Conservation (phyloP, 2,329 filamentous ascomycete genomes). For the Echinosphaeria canescens region DNA sequence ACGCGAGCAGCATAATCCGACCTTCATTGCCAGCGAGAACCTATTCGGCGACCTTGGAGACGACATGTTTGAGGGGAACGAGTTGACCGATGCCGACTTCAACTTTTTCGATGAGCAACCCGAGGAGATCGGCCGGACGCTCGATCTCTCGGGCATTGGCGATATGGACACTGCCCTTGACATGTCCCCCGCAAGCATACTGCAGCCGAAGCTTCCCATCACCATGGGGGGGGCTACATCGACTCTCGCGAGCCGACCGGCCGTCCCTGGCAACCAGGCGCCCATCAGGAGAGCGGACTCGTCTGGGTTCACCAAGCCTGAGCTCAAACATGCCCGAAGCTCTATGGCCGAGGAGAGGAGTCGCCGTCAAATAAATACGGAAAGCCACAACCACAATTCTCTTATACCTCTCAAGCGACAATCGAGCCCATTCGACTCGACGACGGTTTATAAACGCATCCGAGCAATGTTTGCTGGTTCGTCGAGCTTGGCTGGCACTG, state of each 20-base stretch:
- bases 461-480: slow-evolving; percentile 19
- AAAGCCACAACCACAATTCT: slow-evolving; percentile 9
- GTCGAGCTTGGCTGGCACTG: no score
- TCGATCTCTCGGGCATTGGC: slow-evolving; percentile 13
- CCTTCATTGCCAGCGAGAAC: slow-evolving; percentile 27
- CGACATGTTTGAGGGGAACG: slow-evolving; percentile 50
- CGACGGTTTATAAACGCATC: slow-evolving; percentile 36
- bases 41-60: slow-evolving; percentile 48
- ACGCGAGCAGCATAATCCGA: slow-evolving; percentile 21
- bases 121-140: slow-evolving; percentile 11
- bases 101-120: slow-evolving; percentile 57
- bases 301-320: slow-evolving; percentile 41
- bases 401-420: slow-evolving; percentile 20
- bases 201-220: slow-evolving; percentile 2
- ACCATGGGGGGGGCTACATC: background rate
- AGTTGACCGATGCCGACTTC: slow-evolving; percentile 67
- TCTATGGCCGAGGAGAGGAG: slow-evolving; percentile 19
- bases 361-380: slow-evolving; percentile 9
- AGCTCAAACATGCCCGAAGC: slow-evolving; percentile 34
- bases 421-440: slow-evolving; percentile 32
- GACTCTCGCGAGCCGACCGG: background rate
- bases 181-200: slow-evolving; percentile 3
- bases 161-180: slow-evolving; percentile 8
- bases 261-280: slow-evolving; percentile 2
- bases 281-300: no score